Base-by-base conservation (phyloP, 2,329 filamentous ascomycete species). In the Aspergillus candidus region DNA sequence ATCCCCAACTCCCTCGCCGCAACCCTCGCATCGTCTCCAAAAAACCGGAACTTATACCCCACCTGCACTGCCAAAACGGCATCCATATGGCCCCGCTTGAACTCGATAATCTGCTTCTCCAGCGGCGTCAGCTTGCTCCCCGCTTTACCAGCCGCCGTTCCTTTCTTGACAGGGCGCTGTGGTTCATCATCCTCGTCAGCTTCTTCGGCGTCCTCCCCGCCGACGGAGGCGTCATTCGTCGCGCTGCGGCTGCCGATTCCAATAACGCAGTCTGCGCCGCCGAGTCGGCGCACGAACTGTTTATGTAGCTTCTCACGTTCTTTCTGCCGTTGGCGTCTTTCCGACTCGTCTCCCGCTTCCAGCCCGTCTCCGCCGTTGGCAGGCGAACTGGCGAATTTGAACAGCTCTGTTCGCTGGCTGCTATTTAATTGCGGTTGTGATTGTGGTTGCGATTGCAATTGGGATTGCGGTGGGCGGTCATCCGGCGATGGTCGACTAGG, bases 11-110 rank as follows among this genome's bases (percentile, higher is more conserved):
- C 88, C 65, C 91, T 94, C 11, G 90, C 87, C 4, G 91, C 93
- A 42, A 82, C 79, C 41, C 89, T 80, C 7, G 93, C 93, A 71
- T 98, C 93, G 59, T 97, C 91, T 10, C 93, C 93, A 61, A 95
- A 95, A 71, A 98, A 95, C 30, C 86, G 83, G 69, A 94, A 98
- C 64, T 98, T 98, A 71, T 98, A 98, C 40, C 93, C 93, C 7
- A 97, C 93, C 64, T 98, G 91, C 41, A 97, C 83, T 11, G 97
- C 86, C 29, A 98, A 75, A 14, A 98, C 59, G 0, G 91, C 93
- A 61, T 97, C 93, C 71, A 88, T 77, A 62, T 97, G 83, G 55
- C 91, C 87, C 48, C 82, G 78, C 70, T 98, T 98, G 66, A 98
- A 94, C 13, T 94, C 90, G 5, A 98, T 76, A 46, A 95, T 86